Percentiles rank a stretch among this genome's conserved stretches.
These are phyloP conservation scores for Linderina pennispora DNA, from an alignment of 192 early-diverging fungal species.

Conservation along the genomic window DNA sequence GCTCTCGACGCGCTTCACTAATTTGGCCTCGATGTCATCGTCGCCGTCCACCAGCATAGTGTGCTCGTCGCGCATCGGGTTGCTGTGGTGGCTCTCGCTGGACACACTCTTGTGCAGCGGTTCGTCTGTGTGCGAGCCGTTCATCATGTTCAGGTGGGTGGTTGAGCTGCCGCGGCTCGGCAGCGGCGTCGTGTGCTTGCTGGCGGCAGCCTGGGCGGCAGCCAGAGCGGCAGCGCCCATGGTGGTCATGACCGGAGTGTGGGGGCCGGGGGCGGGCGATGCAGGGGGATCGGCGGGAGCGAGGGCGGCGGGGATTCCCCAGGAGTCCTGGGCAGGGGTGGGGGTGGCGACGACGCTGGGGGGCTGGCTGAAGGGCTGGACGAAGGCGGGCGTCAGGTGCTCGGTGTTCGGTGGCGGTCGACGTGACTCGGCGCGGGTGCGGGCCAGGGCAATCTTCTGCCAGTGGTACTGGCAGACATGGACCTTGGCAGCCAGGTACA, in stretches of 20 bases:
- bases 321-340: slow-evolving; percentile 15
- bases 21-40: slow-evolving; percentile 25
- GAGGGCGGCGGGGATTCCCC: neutral
- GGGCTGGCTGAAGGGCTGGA: slow-evolving; percentile 43
- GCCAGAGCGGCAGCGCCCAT: slow-evolving; percentile 41
- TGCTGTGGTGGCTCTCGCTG: no score
- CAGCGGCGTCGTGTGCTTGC: slow-evolving; percentile 36
- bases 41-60: slow-evolving; percentile 28
- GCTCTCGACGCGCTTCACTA: slow-evolving; percentile 20
- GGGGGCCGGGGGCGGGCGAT: no score
- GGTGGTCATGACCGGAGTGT: slow-evolving; percentile 32
- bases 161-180: slow-evolving; percentile 36
- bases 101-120: no score
- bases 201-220: slow-evolving; percentile 38
- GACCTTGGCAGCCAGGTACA: slow-evolving; percentile 42
- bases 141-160: slow-evolving; percentile 10
- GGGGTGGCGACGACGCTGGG: slow-evolving; percentile 22
- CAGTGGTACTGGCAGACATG: slow-evolving; percentile 48
- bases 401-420: slow-evolving; percentile 8
- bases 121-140: no score
- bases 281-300: neutral
- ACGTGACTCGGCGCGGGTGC: slow-evolving; percentile 20
- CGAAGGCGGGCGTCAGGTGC: slow-evolving; percentile 36
- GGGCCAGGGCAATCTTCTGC: slow-evolving; percentile 43
- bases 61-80: slow-evolving; percentile 1